Evolutionary conservation across 2,329 filamentous ascomycete species (phyloP), one percentile per base, ranked within the genome.

Genomic region (Botryotinia narcissicola): DNA sequence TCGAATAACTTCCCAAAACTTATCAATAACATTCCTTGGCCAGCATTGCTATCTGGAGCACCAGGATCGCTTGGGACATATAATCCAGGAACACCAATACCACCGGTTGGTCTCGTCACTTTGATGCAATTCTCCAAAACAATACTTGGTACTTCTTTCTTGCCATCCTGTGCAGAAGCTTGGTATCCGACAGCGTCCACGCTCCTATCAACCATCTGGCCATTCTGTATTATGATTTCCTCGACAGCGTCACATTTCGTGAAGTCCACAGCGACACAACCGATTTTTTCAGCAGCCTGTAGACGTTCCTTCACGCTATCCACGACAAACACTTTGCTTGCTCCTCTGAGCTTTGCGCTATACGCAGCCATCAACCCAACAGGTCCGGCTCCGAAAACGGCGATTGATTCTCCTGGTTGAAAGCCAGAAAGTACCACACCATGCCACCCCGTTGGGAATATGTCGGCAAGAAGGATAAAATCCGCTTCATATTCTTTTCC

Each of bases 1-100:
- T 92, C 89, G 77, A 92, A 92, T 0, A 92, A 82, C 80, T 92
- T 92, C 73, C 90, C 89, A 77, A 92, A 92, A 71, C 86, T 89
- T 42, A 91, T 83, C 75, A 88, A 83, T 71, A 92, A 87, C 84
- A 90, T 87, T 0, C 90, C 90, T 77, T 90, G 89, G n/a, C 85
- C 87, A 29, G 86, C 84, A 61, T 88, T 86, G 71, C 84, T 85
- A 74, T 92, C 89, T 2, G 88, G 86, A 46, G 89, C 90, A 64
- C 90, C 89, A 22, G 90, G 90, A 75, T 92, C 87, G 66, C 83
- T 83, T 18, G 78, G 78, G 8, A 78, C 88, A 35, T 78, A 81
- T 10, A 80, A 68, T 22, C 80, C 80, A 4, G 78, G 74, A 42
- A 80, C 73, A 14, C 79, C 79, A 63, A 82, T 80, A 14, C 80